Percentiles rank a stretch among this genome's conserved stretches.
Conservation (phyloP, 176 grass and related monocot genomes). For the Juncus inflexus region DNA sequence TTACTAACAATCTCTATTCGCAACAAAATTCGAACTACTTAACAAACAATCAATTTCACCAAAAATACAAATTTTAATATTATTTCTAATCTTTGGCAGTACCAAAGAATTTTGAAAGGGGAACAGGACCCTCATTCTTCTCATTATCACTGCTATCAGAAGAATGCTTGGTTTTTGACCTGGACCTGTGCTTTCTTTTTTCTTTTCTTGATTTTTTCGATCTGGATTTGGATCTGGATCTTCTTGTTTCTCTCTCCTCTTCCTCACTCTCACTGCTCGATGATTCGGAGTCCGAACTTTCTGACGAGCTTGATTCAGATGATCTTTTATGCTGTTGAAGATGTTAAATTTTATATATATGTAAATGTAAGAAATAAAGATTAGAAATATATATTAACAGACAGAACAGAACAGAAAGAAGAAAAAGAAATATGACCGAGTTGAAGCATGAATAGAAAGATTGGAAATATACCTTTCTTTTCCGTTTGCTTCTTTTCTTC, state of each 20-base stretch:
- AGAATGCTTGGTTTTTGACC: conserved; percentile 38
- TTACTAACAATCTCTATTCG: too few species aligned
- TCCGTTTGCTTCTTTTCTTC: conserved; percentile 75
- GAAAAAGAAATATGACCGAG: neutral
- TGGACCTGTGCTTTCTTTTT: conserved; percentile 70
- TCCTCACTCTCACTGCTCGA: conserved; percentile 80
- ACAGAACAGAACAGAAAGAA: neutral
- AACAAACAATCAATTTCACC: neutral
- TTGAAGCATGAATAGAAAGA: neutral
- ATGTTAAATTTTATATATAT: conserved; percentile 20
- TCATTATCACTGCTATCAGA: conserved; percentile 31
- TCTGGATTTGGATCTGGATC: conserved; percentile 62
- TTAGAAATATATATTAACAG: neutral
- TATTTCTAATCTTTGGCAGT: conserved; percentile 48
- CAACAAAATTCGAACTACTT: neutral
- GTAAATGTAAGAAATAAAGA: neutral
- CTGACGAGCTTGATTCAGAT: conserved; percentile 53
- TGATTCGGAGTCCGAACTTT: conserved; percentile 60
- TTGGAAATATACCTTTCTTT: conserved; percentile 64
- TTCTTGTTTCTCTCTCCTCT: conserved; percentile 60
- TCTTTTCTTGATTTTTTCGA: conserved; percentile 77
- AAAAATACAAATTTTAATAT: conserved; percentile 16
- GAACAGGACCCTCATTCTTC: conserved; percentile 50
- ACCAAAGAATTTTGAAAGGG: conserved; percentile 86
- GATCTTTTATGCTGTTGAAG: conserved; percentile 73